phyloP scores from a whole-genome alignment of 306 rosid genomes.

The Rosa lucieae region DNA sequence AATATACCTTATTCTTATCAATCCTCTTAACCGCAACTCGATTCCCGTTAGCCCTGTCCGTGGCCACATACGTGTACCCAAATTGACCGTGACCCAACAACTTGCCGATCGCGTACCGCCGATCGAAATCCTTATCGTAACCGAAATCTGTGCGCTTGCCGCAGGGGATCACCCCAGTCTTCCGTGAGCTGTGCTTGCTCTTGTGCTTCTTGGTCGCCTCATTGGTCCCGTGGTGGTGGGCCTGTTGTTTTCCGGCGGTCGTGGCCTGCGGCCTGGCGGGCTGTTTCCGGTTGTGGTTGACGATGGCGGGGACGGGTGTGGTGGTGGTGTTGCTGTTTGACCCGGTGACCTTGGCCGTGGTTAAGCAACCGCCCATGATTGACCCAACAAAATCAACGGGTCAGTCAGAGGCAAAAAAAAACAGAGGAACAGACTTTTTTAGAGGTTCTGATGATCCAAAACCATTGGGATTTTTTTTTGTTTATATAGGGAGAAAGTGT shows the following conservation, averaged over 20 bases:
- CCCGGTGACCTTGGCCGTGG: slow-evolving; percentile 36
- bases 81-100: slow-evolving; percentile 95
- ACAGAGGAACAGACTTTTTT: neutral
- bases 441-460: slow-evolving; percentile 37
- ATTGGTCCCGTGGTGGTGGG: slow-evolving; percentile 28
- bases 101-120: slow-evolving; percentile 71
- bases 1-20: slow-evolving; percentile 71
- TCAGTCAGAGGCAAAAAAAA: neutral
- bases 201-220: slow-evolving; percentile 36
- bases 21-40: slow-evolving; percentile 94
- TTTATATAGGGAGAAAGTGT: neutral
- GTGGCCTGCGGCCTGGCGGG: slow-evolving; percentile 21
- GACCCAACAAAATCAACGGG: neutral
- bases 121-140: slow-evolving; percentile 67
- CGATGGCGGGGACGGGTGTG: neutral
- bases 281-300: slow-evolving; percentile 33
- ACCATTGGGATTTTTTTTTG: neutral
- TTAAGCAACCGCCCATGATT: slow-evolving; percentile 40
- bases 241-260: slow-evolving; percentile 4
- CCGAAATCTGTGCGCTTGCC: slow-evolving; percentile 99
- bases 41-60: slow-evolving; percentile 75
- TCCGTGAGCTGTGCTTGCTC: slow-evolving; percentile 33
- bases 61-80: slow-evolving; percentile 91
- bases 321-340: slow-evolving; percentile 39
- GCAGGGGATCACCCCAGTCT: slow-evolving; percentile 54